Evolutionary conservation across 2,329 filamentous ascomycete genomes (phyloP).

Genomic region (Cordyceps militaris): DNA sequence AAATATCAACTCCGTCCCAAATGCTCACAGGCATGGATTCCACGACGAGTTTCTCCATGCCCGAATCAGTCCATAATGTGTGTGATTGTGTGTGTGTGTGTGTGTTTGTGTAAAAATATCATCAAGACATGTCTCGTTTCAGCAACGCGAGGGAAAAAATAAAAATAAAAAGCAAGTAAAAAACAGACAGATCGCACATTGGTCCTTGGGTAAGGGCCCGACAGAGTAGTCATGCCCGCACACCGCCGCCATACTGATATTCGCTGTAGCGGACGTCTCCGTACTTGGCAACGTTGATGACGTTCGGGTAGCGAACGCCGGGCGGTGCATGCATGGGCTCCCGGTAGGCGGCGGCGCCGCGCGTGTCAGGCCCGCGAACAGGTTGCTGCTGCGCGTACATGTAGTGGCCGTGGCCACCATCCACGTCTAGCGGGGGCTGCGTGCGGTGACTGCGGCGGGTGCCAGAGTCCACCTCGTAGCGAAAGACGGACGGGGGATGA

Average conservation of each 20-base stretch:
- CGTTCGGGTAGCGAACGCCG: background rate
- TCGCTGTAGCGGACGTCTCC: slow-evolving; percentile 6
- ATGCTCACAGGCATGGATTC: slow-evolving; percentile 9
- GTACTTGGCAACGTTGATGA: slow-evolving; percentile 1
- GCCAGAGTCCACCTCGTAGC: slow-evolving; percentile 26
- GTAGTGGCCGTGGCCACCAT: background rate
- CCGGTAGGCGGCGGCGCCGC: background rate
- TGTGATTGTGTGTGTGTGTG: background rate
- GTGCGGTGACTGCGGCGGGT: slow-evolving; percentile 22
- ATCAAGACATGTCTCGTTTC: slow-evolving; percentile 29
- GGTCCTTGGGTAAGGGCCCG: background rate
- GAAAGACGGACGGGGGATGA: slow-evolving; percentile 19
- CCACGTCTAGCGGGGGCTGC: slow-evolving; percentile 19
- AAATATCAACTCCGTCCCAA: slow-evolving; percentile 7
- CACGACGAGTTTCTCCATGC: background rate
- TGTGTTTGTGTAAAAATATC: slow-evolving; percentile 17
- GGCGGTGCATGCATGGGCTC: background rate
- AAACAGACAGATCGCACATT: slow-evolving; percentile 5
- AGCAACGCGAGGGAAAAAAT: slow-evolving; percentile 16
- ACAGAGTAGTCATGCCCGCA: background rate
- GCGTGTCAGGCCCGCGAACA: background rate
- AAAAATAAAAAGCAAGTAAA: slow-evolving; percentile 16
- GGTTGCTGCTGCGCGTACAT: background rate
- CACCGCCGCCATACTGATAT: background rate
- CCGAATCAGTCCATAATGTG: background rate